Evolutionary conservation across 2,329 filamentous ascomycete species (phyloP).

Genomic region (Cladosporium sp.): DNA sequence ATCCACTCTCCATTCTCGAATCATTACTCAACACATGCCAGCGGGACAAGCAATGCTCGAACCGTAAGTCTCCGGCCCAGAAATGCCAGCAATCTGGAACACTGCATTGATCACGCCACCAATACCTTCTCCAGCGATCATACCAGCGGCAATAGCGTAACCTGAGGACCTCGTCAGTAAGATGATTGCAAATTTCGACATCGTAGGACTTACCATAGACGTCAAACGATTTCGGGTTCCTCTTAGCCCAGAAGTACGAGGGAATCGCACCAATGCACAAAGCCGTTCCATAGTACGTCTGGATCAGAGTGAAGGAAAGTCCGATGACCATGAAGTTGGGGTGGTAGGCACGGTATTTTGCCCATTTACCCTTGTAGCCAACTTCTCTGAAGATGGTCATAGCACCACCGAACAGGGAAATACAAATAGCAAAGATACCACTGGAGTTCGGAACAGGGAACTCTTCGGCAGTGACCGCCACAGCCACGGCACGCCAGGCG

Average conservation of each 20-base stretch:
- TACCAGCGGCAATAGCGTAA: slow-evolving; percentile 56
- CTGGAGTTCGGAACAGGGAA: slow-evolving; percentile 53
- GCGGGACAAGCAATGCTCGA: slow-evolving; percentile 40
- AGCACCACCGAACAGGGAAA: slow-evolving; percentile 48
- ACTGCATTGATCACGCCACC: slow-evolving; percentile 60
- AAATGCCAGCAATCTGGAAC: slow-evolving; percentile 43
- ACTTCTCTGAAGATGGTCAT: slow-evolving; percentile 55
- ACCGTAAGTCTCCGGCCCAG: slow-evolving; percentile 39
- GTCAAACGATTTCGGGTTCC: slow-evolving; percentile 50
- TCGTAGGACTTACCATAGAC: slow-evolving; percentile 36
- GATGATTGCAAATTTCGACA: no score
- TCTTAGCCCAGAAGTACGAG: slow-evolving; percentile 53
- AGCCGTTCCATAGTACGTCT: slow-evolving; percentile 56
- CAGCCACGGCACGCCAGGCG: slow-evolving; percentile 63
- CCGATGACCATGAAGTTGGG: slow-evolving; percentile 62
- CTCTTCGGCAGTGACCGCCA: slow-evolving; percentile 55
- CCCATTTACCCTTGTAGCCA: slow-evolving; percentile 49
- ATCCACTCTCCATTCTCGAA: background rate
- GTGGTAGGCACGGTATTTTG: slow-evolving; percentile 53
- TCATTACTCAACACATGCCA: slow-evolving; percentile 24
- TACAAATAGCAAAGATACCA: slow-evolving; percentile 56
- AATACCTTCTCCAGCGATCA: slow-evolving; percentile 61
- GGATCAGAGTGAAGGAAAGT: slow-evolving; percentile 55
- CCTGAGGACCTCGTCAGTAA: slow-evolving; percentile 26
- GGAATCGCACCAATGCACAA: slow-evolving; percentile 53